A percentile compares a stretch with the other conserved stretches of the same genome.
These are phyloP conservation scores for Inonotus obliquus DNA, from an alignment of 1,284 basidiomycete species.

Conservation along the genomic window DNA sequence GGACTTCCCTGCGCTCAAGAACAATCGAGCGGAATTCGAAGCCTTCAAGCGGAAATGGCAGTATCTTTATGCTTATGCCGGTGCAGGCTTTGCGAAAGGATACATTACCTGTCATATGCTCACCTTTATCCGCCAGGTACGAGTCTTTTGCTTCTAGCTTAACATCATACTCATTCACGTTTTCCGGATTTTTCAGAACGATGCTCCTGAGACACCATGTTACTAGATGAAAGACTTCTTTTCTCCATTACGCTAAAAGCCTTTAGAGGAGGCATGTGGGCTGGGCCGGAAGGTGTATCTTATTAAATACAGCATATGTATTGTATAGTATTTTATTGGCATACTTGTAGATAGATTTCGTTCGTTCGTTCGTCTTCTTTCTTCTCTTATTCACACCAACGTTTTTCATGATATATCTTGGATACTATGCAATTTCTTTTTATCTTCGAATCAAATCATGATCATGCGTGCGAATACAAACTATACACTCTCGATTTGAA, in stretches of 20 bases:
- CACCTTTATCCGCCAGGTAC: slow-evolving; percentile 25
- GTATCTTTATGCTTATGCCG: slow-evolving; percentile 29
- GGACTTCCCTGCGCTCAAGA: slow-evolving; percentile 20
- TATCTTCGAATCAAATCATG: no score
- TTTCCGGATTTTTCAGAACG: slow-evolving; percentile 5
- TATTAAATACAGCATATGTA: background rate
- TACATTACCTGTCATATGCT: slow-evolving; percentile 26
- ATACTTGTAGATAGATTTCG: slow-evolving; percentile 3
- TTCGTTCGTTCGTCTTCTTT: background rate
- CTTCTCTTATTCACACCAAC: background rate
- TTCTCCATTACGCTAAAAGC: background rate
- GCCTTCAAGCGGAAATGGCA: slow-evolving; percentile 29
- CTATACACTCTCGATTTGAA: background rate
- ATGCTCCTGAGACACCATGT: slow-evolving; percentile 8
- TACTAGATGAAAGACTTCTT: background rate
- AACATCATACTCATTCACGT: background rate
- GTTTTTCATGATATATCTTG: background rate
- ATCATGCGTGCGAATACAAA: background rate
- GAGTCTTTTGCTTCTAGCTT: background rate
- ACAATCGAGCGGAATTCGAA: slow-evolving; percentile 19
- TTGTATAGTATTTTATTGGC: background rate
- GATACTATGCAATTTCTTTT: background rate
- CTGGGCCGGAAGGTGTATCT: background rate
- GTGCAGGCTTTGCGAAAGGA: slow-evolving; percentile 26
- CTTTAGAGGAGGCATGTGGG: background rate